Conservation (phyloP, 164 flowering plant species). For the Kalanchoe fedtschenkoi region DNA sequence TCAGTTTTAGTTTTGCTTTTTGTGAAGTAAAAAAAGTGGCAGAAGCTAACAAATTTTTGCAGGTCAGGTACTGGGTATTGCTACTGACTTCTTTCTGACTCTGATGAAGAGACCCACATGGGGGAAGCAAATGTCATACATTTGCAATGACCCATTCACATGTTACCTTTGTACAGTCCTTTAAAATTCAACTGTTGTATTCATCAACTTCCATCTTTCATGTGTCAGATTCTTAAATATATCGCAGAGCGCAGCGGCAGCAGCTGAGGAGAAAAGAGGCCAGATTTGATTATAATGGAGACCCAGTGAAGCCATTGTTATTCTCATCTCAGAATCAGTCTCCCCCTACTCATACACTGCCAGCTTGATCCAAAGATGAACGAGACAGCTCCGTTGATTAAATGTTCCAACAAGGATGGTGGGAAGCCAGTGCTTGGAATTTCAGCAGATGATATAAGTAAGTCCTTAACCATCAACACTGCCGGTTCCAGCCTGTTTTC, state of each 20-base stretch:
- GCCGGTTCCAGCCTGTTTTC: constrained; percentile 18
- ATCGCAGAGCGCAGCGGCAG: not conserved
- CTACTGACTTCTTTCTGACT: too few relatives aligned
- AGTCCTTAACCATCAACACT: constrained; percentile 45
- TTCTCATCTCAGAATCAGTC: too few relatives aligned
- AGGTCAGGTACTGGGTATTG: constrained; percentile 9
- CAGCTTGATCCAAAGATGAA: not conserved
- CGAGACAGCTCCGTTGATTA: constrained; percentile 13
- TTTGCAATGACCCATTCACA: constrained; percentile 15
- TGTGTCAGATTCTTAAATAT: constrained; percentile 3
- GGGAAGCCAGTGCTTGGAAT: too few relatives aligned
- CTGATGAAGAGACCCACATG: constrained; percentile 17
- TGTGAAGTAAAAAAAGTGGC: not conserved
- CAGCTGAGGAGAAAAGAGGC: not conserved
- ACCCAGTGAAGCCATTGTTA: too few relatives aligned
- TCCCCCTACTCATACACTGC: too few relatives aligned
- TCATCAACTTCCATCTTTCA: constrained; percentile 18
- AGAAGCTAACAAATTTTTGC: not conserved
- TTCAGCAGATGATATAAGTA: constrained; percentile 7
- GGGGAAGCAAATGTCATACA: constrained; percentile 10
- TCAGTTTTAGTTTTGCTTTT: too few relatives aligned
- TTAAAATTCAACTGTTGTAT: constrained; percentile 30
- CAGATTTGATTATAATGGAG: too few relatives aligned
- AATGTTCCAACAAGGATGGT: not conserved
- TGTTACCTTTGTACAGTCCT: constrained; percentile 11